Conservation (phyloP, 768 basidiomycete species). For the Pholiota microspora region DNA sequence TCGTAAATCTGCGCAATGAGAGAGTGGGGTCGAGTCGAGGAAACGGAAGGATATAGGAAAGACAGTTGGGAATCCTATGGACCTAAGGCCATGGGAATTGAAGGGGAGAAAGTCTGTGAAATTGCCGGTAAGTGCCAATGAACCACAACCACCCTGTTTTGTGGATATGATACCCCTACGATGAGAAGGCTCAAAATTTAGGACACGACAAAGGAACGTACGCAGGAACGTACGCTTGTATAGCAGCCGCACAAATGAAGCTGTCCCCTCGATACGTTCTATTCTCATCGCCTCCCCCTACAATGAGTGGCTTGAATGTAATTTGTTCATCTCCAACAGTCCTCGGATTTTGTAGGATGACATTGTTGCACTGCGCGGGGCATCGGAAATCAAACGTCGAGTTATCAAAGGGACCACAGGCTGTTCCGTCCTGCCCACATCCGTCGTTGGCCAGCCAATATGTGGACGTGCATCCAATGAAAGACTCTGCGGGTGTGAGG, state of each 20-base stretch:
- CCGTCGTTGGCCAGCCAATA: constrained; percentile 69
- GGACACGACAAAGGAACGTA: not conserved
- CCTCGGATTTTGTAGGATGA: constrained; percentile 70
- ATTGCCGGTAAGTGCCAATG: constrained; percentile 66
- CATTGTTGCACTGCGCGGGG: constrained; percentile 65
- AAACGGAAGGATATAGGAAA: constrained; percentile 73
- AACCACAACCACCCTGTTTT: constrained; percentile 73
- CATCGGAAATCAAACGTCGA: constrained; percentile 74
- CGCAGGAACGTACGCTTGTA: constrained; percentile 61
- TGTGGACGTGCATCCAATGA: constrained; percentile 64
- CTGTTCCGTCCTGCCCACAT: constrained; percentile 69
- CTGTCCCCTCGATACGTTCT: constrained; percentile 79
- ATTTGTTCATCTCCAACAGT: constrained; percentile 67
- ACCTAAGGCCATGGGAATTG: constrained; percentile 59
- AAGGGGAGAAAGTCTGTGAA: constrained; percentile 68
- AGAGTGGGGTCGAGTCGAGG: constrained; percentile 38
- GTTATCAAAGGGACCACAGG: constrained; percentile 64
- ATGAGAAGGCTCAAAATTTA: constrained; percentile 1
- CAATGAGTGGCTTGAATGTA: constrained; percentile 70
- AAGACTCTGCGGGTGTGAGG: constrained; percentile 60
- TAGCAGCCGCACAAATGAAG: constrained; percentile 82
- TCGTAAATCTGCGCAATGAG: constrained; percentile 72
- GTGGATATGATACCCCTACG: constrained; percentile 63
- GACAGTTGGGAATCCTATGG: constrained; percentile 68
- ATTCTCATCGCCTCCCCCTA: constrained; percentile 79